Percentiles rank a stretch among this genome's conserved stretches.
These are phyloP conservation scores for Protomyces pachydermus DNA, from an alignment of 1,139 yeast genomes.

Conservation along the genomic window DNA sequence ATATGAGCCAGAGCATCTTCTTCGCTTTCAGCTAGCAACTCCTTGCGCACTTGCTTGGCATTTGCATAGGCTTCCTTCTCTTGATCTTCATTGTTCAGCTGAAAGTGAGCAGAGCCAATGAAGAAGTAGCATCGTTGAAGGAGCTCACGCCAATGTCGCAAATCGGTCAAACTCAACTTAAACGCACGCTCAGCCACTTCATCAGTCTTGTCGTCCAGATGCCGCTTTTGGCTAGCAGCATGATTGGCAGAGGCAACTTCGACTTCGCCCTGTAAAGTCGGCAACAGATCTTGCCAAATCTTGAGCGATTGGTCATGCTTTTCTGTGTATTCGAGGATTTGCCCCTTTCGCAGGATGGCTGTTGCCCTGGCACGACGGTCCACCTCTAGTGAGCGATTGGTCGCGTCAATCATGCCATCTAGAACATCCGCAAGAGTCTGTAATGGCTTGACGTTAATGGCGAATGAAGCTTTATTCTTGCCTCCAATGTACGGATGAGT, in stretches of 20 bases:
- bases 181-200: conserved; percentile 22
- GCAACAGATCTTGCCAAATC: conserved; percentile 45
- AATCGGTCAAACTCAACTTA: background rate
- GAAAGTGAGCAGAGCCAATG: conserved; percentile 75
- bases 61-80: conserved; percentile 48
- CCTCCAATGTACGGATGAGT: conserved; percentile 73
- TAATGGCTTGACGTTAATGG: conserved; percentile 34
- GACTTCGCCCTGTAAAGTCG: conserved; percentile 36
- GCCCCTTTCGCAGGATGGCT: conserved; percentile 53
- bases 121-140: conserved; percentile 74
- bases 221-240: conserved; percentile 33
- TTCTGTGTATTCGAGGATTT: conserved; percentile 53
- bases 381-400: conserved; percentile 48
- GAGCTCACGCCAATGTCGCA: conserved; percentile 49
- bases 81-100: conserved; percentile 42
- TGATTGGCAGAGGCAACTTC: conserved; percentile 30
- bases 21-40: conserved; percentile 32
- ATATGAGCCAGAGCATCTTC: conserved; percentile 35
- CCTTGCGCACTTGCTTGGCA: conserved; percentile 61
- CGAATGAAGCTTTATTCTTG: conserved; percentile 39
- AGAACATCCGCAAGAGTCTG: conserved; percentile 63
- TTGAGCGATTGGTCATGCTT: conserved; percentile 50
- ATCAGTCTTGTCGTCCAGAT: conserved; percentile 28
- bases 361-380: conserved; percentile 50
- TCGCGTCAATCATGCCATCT: conserved; percentile 54